Percentiles rank a stretch among this genome's conserved stretches.
phyloP scores from a whole-genome alignment of 2,329 filamentous ascomycete species.

The Acarospora socialis region DNA sequence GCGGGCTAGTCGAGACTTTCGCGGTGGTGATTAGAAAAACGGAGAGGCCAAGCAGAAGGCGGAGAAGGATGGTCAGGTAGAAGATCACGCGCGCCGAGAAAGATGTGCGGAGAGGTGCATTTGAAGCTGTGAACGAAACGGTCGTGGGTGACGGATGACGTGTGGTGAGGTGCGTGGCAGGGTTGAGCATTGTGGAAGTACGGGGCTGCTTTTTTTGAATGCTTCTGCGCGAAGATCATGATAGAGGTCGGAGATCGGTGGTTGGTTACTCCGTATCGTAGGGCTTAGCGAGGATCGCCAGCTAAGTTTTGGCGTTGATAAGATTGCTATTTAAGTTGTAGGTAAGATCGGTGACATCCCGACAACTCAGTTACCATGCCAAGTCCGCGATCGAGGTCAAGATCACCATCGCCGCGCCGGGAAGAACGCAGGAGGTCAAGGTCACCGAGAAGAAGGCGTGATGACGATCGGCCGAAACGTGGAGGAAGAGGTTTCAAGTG shows the following conservation, averaged over 20 bases:
- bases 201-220: not conserved
- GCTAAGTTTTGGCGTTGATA: not conserved
- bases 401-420: conserved; percentile 13
- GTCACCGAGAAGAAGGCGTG: conserved; percentile 12
- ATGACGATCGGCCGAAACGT: conserved; percentile 14
- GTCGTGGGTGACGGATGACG: conserved; percentile 71
- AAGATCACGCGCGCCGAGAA: conserved; percentile 31
- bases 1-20: no score
- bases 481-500: conserved; percentile 30
- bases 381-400: conserved; percentile 14
- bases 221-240: not conserved
- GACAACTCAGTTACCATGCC: conserved; percentile 4
- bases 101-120: conserved; percentile 42
- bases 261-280: no score
- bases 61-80: conserved; percentile 30
- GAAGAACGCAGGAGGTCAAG: conserved; percentile 6
- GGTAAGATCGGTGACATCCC: not conserved
- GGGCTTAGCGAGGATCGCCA: no score
- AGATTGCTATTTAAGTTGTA: not conserved
- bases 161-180: conserved; percentile 44
- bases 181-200: conserved; percentile 43
- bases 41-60: conserved; percentile 29
- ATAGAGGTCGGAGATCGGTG: no score
- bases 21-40: conserved; percentile 25
- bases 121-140: conserved; percentile 84